Percentiles rank a stretch among this genome's conserved stretches.
Evolutionary conservation across 1,284 basidiomycete genomes (phyloP).

Genomic region (Chiua sp.): DNA sequence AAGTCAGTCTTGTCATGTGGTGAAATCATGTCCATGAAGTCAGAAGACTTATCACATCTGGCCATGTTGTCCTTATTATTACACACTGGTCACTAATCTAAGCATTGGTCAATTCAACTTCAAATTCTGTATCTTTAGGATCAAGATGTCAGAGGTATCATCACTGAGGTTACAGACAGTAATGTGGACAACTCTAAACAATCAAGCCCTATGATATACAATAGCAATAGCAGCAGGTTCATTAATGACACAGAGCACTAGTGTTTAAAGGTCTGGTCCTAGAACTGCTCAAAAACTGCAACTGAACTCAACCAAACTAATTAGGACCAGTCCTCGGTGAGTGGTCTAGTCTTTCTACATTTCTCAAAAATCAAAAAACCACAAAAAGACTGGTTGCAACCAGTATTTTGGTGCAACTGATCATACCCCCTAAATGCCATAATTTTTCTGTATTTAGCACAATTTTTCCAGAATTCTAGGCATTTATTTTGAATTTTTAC

Average conservation of each 20-base stretch:
- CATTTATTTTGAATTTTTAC: no score
- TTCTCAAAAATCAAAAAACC: no score
- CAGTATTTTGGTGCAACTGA: no score
- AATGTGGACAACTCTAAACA: slow-evolving; percentile 81
- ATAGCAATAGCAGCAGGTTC: slow-evolving; percentile 98
- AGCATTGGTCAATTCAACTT: slow-evolving; percentile 99
- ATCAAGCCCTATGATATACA: slow-evolving; percentile 96
- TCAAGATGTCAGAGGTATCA: slow-evolving; percentile 98
- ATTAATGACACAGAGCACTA: slow-evolving; percentile 97
- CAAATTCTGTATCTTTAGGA: slow-evolving; percentile 99
- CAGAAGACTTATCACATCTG: slow-evolving; percentile 80
- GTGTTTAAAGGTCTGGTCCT: no score
- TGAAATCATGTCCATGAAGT: slow-evolving; percentile 94
- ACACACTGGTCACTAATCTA: slow-evolving; percentile 82
- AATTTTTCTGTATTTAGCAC: no score
- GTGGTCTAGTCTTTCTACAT: no score
- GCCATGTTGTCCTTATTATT: slow-evolving; percentile 77
- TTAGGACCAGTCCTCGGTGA: no score
- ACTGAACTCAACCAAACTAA: no score
- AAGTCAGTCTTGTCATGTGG: slow-evolving; percentile 83
- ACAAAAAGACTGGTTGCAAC: no score
- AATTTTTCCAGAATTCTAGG: no score
- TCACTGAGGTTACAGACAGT: slow-evolving; percentile 97
- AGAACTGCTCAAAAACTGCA: no score
- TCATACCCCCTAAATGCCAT: no score